phyloP scores from a whole-genome alignment of 139 green algal species.

The Chlamydomonas incerta region DNA sequence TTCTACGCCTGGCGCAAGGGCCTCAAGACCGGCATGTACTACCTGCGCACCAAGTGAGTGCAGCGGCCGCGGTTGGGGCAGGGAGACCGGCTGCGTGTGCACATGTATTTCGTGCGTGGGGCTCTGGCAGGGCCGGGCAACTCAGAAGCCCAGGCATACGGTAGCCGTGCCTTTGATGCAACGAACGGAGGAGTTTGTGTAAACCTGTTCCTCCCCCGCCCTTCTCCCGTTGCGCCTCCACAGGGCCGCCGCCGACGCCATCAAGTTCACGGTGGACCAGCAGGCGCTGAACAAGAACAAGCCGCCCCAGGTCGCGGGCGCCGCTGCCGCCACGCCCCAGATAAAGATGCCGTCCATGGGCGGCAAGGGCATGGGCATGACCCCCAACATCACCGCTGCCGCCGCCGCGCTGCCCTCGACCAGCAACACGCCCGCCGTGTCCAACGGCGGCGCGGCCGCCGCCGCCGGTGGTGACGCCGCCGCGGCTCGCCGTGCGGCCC shows the following conservation, averaged over 20 bases:
- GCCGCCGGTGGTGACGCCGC: not conserved
- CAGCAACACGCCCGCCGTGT: not conserved
- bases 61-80: not conserved
- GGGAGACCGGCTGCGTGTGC: too few species aligned
- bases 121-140: too few species aligned
- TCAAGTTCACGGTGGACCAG: conserved; percentile 99
- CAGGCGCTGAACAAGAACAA: conserved; percentile 62
- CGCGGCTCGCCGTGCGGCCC: not conserved
- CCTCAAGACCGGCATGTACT: conserved; percentile 99
- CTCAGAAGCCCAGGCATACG: too few species aligned
- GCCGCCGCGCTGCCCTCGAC: conserved; percentile 30
- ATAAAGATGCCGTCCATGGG: not conserved
- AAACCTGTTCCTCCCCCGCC: too few species aligned
- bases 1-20: conserved; percentile 98
- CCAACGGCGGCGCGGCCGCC: conserved; percentile 2
- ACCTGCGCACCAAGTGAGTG: conserved; percentile 87
- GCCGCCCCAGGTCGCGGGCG: not conserved
- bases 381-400: conserved; percentile 21
- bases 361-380: too few species aligned
- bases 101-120: too few species aligned
- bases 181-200: too few species aligned
- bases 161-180: too few species aligned
- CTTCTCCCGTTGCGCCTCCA: too few species aligned
- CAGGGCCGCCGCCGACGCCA: conserved; percentile 94
- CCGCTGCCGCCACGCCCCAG: not conserved